phyloP scores from a whole-genome alignment of 805 yeast species.

The Ogataea degrootiae region DNA sequence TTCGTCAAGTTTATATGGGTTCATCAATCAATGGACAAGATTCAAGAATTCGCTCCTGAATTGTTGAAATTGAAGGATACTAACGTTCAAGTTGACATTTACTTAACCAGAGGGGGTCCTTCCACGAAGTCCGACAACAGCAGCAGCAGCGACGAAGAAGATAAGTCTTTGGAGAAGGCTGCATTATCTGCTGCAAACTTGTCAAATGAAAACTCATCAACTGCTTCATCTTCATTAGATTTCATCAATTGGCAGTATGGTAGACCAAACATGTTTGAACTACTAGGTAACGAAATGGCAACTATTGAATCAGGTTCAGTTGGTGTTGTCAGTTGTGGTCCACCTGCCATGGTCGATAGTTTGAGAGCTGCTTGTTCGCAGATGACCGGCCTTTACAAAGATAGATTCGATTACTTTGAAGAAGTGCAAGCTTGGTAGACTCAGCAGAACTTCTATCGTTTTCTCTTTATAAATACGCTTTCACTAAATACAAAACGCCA shows the following conservation, averaged over 20 bases:
- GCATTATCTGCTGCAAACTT: slow-evolving; percentile 4
- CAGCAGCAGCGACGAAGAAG: no score
- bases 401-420: slow-evolving; percentile 66
- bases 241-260: slow-evolving; percentile 35
- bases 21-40: slow-evolving; percentile 42
- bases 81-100: slow-evolving; percentile 28
- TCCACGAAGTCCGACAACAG: not conserved
- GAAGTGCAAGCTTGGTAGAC: slow-evolving; percentile 68
- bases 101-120: slow-evolving; percentile 32
- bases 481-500: no score
- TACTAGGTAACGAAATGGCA: slow-evolving; percentile 31
- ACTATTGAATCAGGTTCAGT: slow-evolving; percentile 33
- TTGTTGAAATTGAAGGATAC: slow-evolving; percentile 26
- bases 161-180: not conserved
- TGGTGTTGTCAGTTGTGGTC: slow-evolving; percentile 45
- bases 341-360: slow-evolving; percentile 43
- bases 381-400: slow-evolving; percentile 35
- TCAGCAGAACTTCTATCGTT: no score
- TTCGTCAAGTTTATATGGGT: slow-evolving; percentile 55
- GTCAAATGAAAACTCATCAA: slow-evolving; percentile 1
- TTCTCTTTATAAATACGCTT: no score
- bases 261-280: slow-evolving; percentile 34
- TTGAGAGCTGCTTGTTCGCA: slow-evolving; percentile 44
- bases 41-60: slow-evolving; percentile 42
- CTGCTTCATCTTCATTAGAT: slow-evolving; percentile 30